Conservation (phyloP, 805 yeast species). For the Yarrowia yakushimensis region DNA sequence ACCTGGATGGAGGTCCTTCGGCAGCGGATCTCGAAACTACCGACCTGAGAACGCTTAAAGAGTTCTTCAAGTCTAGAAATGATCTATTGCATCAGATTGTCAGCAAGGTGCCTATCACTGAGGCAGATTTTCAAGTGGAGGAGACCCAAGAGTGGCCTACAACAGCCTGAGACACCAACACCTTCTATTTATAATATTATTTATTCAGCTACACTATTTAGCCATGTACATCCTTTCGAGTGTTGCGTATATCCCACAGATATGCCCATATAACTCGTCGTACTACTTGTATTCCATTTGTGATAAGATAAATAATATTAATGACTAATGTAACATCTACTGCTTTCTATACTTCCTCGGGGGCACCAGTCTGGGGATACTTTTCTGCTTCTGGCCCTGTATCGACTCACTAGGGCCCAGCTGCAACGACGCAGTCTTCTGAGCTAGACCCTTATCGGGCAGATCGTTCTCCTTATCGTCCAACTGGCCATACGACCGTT, state of each 20-base stretch:
- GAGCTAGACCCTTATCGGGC: neutral
- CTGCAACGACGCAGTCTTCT: neutral
- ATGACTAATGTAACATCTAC: conserved; percentile 26
- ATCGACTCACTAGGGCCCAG: neutral
- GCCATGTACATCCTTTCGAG: too few relatives aligned
- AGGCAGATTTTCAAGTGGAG: neutral
- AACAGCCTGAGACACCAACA: too few relatives aligned
- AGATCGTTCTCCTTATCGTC: conserved; percentile 8
- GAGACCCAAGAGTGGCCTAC: neutral
- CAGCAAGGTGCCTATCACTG: neutral
- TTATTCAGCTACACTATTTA: too few relatives aligned
- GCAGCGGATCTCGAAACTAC: neutral
- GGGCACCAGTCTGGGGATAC: conserved; percentile 5
- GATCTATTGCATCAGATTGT: neutral
- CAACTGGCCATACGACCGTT: neutral
- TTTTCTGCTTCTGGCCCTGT: neutral
- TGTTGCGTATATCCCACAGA: too few relatives aligned
- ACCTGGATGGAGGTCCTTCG: neutral
- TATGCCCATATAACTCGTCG: neutral
- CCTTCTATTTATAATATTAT: too few relatives aligned
- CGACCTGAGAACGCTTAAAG: neutral
- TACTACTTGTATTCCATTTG: neutral
- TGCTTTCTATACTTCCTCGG: conserved; percentile 23
- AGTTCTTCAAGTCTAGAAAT: neutral
- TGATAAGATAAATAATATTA: conserved; percentile 29